A percentile compares a stretch with the other conserved stretches of the same genome.
Evolutionary conservation across 2,329 filamentous ascomycete genomes (phyloP).

Genomic region (Calonectria fujianensis): DNA sequence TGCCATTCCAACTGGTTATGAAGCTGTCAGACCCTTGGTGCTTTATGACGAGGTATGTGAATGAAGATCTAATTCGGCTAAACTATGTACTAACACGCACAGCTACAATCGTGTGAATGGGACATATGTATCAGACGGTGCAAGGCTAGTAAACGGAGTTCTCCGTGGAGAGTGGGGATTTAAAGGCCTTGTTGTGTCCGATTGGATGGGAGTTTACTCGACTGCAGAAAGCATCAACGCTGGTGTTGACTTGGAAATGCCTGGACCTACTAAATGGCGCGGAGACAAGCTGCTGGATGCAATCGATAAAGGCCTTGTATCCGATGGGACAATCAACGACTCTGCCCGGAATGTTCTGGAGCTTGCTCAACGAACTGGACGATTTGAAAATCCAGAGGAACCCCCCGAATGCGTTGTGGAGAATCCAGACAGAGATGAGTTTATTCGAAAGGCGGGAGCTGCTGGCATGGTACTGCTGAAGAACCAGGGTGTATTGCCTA

Average conservation of each 20-base stretch:
- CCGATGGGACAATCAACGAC: slow-evolving; percentile 25
- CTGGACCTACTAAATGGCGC: slow-evolving; percentile 30
- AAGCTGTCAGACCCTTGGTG: slow-evolving; percentile 74
- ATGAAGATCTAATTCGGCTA: neutral
- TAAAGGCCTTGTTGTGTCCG: slow-evolving; percentile 58
- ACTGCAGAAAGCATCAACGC: slow-evolving; percentile 53
- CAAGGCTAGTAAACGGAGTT: slow-evolving; percentile 43
- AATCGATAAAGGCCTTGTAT: slow-evolving; percentile 6
- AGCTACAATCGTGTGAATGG: slow-evolving; percentile 53
- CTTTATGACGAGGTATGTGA: slow-evolving; percentile 26
- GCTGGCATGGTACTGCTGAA: slow-evolving; percentile 73
- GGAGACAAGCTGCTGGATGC: slow-evolving; percentile 8
- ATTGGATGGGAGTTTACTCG: slow-evolving; percentile 58
- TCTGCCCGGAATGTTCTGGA: slow-evolving; percentile 25
- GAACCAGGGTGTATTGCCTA: slow-evolving; percentile 75
- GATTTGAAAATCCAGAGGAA: slow-evolving; percentile 37
- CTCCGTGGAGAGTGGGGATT: slow-evolving; percentile 58
- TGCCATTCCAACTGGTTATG: slow-evolving; percentile 64
- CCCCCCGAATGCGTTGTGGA: slow-evolving; percentile 37
- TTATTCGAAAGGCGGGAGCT: slow-evolving; percentile 33
- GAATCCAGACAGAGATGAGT: slow-evolving; percentile 45
- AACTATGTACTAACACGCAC: neutral
- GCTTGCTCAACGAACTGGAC: slow-evolving; percentile 16
- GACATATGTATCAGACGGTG: slow-evolving; percentile 45
- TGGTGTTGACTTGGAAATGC: slow-evolving; percentile 46